Conservation (phyloP, 2,329 filamentous ascomycete species). For the Aspergillus unguis region DNA sequence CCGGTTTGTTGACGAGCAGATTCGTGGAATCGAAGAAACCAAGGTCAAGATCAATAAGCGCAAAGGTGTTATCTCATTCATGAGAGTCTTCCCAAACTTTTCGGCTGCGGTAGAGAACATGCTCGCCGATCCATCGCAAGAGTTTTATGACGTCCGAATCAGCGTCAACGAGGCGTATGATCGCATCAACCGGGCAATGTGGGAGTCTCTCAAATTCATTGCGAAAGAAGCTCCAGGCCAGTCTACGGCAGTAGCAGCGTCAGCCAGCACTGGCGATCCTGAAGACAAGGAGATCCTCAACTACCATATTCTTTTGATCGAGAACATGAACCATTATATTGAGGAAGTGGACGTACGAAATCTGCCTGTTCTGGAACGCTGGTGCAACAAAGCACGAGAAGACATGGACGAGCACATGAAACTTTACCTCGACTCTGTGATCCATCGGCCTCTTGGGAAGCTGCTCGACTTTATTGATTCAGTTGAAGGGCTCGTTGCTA, state of each 20-base stretch:
- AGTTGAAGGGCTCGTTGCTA: slow-evolving; percentile 68
- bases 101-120: slow-evolving; percentile 80
- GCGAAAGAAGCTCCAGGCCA: slow-evolving; percentile 66
- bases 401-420: slow-evolving; percentile 85
- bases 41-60: slow-evolving; percentile 99
- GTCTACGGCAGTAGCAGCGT: slow-evolving; percentile 49
- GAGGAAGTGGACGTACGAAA: slow-evolving; percentile 79
- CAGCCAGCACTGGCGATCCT: slow-evolving; percentile 55
- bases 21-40: slow-evolving; percentile 92
- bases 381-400: slow-evolving; percentile 71
- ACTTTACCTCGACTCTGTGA: slow-evolving; percentile 82
- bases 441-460: slow-evolving; percentile 84
- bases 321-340: slow-evolving; percentile 98
- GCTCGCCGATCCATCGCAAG: slow-evolving; percentile 56
- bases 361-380: slow-evolving; percentile 74
- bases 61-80: slow-evolving; percentile 92
- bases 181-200: slow-evolving; percentile 90
- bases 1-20: slow-evolving; percentile 90
- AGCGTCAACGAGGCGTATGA: slow-evolving; percentile 84
- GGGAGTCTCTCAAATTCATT: slow-evolving; percentile 93
- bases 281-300: slow-evolving; percentile 97
- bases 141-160: slow-evolving; percentile 65
- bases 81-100: slow-evolving; percentile 88
- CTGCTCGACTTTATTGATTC: slow-evolving; percentile 89
- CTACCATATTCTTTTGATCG: slow-evolving; percentile 93